Base-by-base conservation (phyloP, 1,139 yeast species). In the Candida sp. region DNA sequence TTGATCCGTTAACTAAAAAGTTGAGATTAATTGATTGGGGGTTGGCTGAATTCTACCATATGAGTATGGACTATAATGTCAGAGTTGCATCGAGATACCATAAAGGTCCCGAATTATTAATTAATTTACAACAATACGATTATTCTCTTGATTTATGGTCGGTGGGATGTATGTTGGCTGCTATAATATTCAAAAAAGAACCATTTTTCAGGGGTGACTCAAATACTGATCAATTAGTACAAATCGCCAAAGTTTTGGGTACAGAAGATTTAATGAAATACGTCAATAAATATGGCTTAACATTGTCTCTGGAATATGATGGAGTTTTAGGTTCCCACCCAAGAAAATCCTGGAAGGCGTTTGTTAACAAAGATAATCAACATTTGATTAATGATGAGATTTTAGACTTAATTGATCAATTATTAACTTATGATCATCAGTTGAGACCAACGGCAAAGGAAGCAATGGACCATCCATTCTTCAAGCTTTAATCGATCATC, bases 1-100 rank as follows among this genome's bases (percentile, higher is more conserved):
- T 86, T 53, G 93, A 86, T 60, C 93, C 87, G 36, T 58, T 68
- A 38, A 70, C 68, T 46, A 80, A 77, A 52, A 79, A 81, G 53
- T 66, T 86, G 49, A 72, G 91, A 52, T 74, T 86, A 47, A 86
- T 86, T 44, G 95, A 86, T 62, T 86, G 95, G 95, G 95, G 95
- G 34, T 67, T 86, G 43, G 93, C 95, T 4, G 95, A 86, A 58
- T 86, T 84, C 57, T 86, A 86, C 58, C 93, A 85, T 54, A 79
- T 82, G 7, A 89, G 89, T 5, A 84, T 81, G 57, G 91, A 85
- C 55, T 86, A 84, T 58, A 86, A 86, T 56, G 93, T 86, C 5
- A 68, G 95, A 50, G 95, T 86, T 33, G 93, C 95, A 0, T 82
- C 89, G 5, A 71, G 95, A 51, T 85, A 85, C 58, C 88, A 83